Conservation (phyloP, 2,329 filamentous ascomycete species). For the Pseudogymnoascus sp. region DNA sequence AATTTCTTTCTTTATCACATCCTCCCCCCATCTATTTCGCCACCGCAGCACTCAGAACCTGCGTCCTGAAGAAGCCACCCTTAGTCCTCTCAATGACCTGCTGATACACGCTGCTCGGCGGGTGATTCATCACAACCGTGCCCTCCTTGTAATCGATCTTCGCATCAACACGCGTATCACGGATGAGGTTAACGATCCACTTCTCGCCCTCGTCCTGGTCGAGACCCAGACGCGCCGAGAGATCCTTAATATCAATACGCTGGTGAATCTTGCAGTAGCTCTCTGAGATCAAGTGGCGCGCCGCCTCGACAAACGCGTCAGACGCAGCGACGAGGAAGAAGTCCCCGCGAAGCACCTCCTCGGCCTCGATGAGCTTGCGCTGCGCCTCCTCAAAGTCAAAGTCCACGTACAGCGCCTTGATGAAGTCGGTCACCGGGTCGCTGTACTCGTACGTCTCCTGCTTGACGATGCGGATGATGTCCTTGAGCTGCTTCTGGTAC, state of each 20-base stretch:
- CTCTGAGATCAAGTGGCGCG: slow-evolving; percentile 94
- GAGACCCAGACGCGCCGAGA: slow-evolving; percentile 84
- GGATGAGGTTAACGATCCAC: slow-evolving; percentile 99
- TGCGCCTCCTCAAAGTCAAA: slow-evolving; percentile 98
- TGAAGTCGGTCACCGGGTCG: slow-evolving; percentile 92
- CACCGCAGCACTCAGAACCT: slow-evolving; percentile 62
- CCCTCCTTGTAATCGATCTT: slow-evolving; percentile 99
- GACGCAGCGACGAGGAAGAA: slow-evolving; percentile 87
- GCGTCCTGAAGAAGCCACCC: slow-evolving; percentile 96
- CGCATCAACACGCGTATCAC: slow-evolving; percentile 92
- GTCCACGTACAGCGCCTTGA: slow-evolving; percentile 88
- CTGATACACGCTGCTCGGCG: slow-evolving; percentile 95
- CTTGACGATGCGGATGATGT: slow-evolving; percentile 87
- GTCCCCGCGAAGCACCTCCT: slow-evolving; percentile 84
- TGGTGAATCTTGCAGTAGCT: slow-evolving; percentile 99
- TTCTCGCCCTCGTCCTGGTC: slow-evolving; percentile 96
- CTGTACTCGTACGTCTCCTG: slow-evolving; percentile 97
- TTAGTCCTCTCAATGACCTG: slow-evolving; percentile 99
- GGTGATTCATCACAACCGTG: slow-evolving; percentile 99
- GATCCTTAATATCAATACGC: slow-evolving; percentile 94
- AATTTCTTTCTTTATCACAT: not conserved
- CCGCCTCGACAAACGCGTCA: slow-evolving; percentile 87
- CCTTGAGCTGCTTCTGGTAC: slow-evolving; percentile 98
- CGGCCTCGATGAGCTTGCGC: slow-evolving; percentile 75
- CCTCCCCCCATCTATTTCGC: slow-evolving; percentile 25